These are phyloP conservation scores for Albophoma yamanashiensis DNA, from an alignment of 2,329 filamentous ascomycete genomes.

Conservation along the genomic window DNA sequence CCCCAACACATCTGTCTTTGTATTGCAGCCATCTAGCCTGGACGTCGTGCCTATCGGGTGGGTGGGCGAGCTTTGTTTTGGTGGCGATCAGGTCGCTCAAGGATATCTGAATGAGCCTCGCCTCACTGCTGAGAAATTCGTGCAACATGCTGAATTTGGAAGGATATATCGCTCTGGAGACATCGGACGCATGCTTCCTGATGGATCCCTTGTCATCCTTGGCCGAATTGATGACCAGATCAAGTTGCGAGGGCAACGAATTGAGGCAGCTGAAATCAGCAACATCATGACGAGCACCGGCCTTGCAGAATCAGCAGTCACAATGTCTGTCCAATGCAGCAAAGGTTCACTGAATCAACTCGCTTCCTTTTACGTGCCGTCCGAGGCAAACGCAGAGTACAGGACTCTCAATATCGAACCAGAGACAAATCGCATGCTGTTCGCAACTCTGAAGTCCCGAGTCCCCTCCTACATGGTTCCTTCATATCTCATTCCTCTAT, in stretches of 20 bases:
- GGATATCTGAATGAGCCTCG: constrained; percentile 61
- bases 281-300: constrained; percentile 42
- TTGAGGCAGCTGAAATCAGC: constrained; percentile 71
- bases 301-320: constrained; percentile 50
- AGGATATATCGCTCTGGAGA: constrained; percentile 77
- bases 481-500: constrained; percentile 59
- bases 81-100: constrained; percentile 67
- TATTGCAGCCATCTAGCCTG: constrained; percentile 37
- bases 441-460: constrained; percentile 37
- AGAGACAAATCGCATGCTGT: constrained; percentile 34
- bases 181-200: constrained; percentile 64
- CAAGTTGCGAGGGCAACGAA: constrained; percentile 69
- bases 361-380: constrained; percentile 58
- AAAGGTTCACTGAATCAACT: constrained; percentile 38
- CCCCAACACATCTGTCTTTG: constrained; percentile 64
- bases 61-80: constrained; percentile 77
- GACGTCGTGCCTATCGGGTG: constrained; percentile 56
- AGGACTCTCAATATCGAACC: constrained; percentile 24
- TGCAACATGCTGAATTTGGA: constrained; percentile 57
- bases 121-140: constrained; percentile 55
- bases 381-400: constrained; percentile 15
- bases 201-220: constrained; percentile 63
- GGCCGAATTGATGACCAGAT: constrained; percentile 71
- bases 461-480: constrained; percentile 76
- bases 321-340: constrained; percentile 41